phyloP scores from a whole-genome alignment of 257 asterid species.

The Solanum chilense region DNA sequence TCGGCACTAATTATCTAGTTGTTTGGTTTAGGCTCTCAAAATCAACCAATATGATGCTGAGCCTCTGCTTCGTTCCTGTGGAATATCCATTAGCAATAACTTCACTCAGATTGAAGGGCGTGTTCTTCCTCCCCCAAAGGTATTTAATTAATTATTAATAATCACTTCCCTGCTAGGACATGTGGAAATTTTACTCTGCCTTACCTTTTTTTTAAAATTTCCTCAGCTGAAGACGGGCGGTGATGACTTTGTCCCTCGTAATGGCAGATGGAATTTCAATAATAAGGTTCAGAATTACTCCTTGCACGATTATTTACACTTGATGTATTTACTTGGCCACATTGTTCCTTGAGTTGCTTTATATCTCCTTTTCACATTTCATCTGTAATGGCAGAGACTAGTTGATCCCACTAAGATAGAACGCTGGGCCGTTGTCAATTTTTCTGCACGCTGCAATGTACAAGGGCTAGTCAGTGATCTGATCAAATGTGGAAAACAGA shows the following conservation, averaged over 20 bases:
- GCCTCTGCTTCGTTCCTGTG: conserved; percentile 79
- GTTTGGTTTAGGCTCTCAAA: conserved; percentile 54
- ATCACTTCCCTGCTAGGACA: neutral
- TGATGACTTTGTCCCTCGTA: conserved; percentile 63
- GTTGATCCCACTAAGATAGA: conserved; percentile 59
- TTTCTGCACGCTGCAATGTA: conserved; percentile 76
- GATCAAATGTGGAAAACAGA: conserved; percentile 50
- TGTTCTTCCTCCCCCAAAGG: conserved; percentile 70
- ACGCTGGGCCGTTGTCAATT: conserved; percentile 82
- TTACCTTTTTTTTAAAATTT: neutral
- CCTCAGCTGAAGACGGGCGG: conserved; percentile 76
- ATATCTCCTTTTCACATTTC: neutral
- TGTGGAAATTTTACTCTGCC: neutral
- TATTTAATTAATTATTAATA: neutral
- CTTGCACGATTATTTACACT: neutral
- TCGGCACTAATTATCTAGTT: neutral
- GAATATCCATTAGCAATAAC: conserved; percentile 44
- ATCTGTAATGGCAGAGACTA: conserved; percentile 35
- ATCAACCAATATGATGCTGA: conserved; percentile 69
- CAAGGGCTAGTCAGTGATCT: conserved; percentile 46
- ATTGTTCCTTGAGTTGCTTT: neutral
- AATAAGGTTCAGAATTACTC: conserved; percentile 42
- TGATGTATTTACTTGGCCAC: neutral
- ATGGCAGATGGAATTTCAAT: conserved; percentile 86
- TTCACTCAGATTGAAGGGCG: conserved; percentile 90